phyloP scores from a whole-genome alignment of 441 rosid genomes.

The Adansonia rubrostipa region DNA sequence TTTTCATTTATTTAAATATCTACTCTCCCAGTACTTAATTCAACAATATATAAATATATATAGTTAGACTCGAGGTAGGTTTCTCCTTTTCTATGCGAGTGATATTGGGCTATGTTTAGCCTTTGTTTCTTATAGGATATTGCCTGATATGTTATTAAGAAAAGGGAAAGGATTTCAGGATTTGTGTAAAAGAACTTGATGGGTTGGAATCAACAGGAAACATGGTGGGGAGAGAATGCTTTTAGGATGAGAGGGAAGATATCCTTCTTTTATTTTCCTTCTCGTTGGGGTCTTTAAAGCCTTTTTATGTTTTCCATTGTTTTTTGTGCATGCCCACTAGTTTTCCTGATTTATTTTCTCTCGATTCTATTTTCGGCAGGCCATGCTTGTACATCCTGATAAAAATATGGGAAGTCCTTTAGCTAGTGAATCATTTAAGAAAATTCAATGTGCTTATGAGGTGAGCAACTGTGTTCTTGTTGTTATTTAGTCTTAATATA shows the following conservation, averaged over 20 bases:
- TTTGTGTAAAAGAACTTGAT: background rate
- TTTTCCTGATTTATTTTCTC: slow-evolving; percentile 3
- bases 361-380: slow-evolving; percentile 50
- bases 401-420: slow-evolving; percentile 94
- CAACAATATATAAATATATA: background rate
- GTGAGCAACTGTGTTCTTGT: slow-evolving; percentile 40
- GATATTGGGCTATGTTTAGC: slow-evolving; percentile 13
- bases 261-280: background rate
- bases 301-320: slow-evolving; percentile 8
- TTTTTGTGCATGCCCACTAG: background rate
- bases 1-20: slow-evolving; percentile 16
- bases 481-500: background rate
- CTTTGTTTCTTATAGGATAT: slow-evolving; percentile 17
- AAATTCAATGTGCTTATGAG: slow-evolving; percentile 97
- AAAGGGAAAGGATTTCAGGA: background rate
- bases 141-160: background rate
- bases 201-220: background rate
- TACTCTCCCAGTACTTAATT: background rate
- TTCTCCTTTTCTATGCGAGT: slow-evolving; percentile 3
- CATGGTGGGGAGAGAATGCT: background rate
- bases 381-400: slow-evolving; percentile 99
- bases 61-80: background rate
- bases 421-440: slow-evolving; percentile 98
- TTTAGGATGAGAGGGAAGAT: background rate
- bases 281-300: background rate